Percentiles rank a stretch among this genome's conserved stretches.
These are phyloP conservation scores for Podospora tetraspora DNA, from an alignment of 495 filamentous ascomycete genomes.

Conservation along the genomic window DNA sequence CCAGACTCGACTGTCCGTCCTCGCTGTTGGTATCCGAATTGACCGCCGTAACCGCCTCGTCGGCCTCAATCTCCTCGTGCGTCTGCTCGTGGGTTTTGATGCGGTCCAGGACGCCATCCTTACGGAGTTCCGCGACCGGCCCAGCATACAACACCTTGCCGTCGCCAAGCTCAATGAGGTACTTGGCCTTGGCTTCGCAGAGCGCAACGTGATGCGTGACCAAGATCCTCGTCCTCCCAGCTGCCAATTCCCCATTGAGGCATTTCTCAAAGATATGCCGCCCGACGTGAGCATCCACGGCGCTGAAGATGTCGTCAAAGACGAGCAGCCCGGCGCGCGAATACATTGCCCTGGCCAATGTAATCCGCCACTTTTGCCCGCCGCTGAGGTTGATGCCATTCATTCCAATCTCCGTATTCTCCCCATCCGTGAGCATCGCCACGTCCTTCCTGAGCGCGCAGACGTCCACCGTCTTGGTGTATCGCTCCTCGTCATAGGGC, in stretches of 20 bases:
- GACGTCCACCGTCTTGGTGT: slow-evolving; percentile 57
- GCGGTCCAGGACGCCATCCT: slow-evolving; percentile 50
- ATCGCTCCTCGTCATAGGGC: slow-evolving; percentile 59
- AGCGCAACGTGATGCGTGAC: slow-evolving; percentile 80
- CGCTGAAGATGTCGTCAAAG: slow-evolving; percentile 81
- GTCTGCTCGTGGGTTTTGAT: slow-evolving; percentile 55
- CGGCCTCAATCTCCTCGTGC: slow-evolving; percentile 39
- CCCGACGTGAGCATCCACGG: slow-evolving; percentile 69
- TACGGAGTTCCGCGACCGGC: slow-evolving; percentile 50
- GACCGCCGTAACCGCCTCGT: slow-evolving; percentile 41
- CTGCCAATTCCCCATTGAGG: slow-evolving; percentile 60
- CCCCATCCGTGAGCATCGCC: slow-evolving; percentile 66
- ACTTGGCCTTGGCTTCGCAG: slow-evolving; percentile 63
- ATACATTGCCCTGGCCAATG: slow-evolving; percentile 74
- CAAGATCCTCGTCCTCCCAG: slow-evolving; percentile 68
- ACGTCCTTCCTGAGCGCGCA: slow-evolving; percentile 72
- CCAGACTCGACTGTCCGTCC: slow-evolving; percentile 20
- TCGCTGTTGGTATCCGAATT: slow-evolving; percentile 38
- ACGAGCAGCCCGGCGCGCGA: slow-evolving; percentile 73
- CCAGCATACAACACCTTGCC: slow-evolving; percentile 61
- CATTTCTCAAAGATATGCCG: slow-evolving; percentile 71
- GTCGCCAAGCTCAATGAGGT: slow-evolving; percentile 62
- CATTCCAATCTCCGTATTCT: slow-evolving; percentile 71
- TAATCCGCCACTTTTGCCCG: slow-evolving; percentile 77
- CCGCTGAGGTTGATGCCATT: slow-evolving; percentile 83